phyloP scores from a whole-genome alignment of 345 rosid genomes.

The Limnanthes douglasii region DNA sequence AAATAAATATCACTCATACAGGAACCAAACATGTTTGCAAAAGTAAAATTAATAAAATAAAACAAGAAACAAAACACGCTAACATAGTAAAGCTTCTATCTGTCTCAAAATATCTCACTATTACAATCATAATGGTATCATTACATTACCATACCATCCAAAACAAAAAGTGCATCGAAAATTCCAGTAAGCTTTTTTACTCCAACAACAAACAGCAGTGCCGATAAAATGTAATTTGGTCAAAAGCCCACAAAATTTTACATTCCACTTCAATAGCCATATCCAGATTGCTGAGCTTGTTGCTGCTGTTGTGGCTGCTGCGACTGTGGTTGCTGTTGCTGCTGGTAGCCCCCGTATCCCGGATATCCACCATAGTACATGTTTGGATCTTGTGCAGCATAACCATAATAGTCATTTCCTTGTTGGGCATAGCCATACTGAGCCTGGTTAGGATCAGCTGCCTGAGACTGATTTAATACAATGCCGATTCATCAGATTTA shows the following conservation, averaged over 20 bases:
- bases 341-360: slow-evolving; percentile 65
- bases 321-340: slow-evolving; percentile 24
- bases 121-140: neutral
- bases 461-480: slow-evolving; percentile 23
- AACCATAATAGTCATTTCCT: slow-evolving; percentile 73
- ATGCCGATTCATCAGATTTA: too few species aligned
- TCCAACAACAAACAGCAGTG: too few species aligned
- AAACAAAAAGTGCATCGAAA: neutral
- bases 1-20: slow-evolving; percentile 9
- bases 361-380: slow-evolving; percentile 75
- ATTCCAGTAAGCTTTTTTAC: neutral
- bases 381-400: slow-evolving; percentile 72
- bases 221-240: too few species aligned
- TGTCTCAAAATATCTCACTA: neutral
- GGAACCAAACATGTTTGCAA: slow-evolving; percentile 3
- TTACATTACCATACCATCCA: neutral
- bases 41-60: neutral
- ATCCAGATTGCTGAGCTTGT: slow-evolving; percentile 49
- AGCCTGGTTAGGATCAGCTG: slow-evolving; percentile 47
- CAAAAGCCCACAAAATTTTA: neutral
- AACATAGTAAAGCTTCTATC: neutral
- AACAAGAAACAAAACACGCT: neutral
- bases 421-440: slow-evolving; percentile 52
- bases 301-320: slow-evolving; percentile 37
- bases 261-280: slow-evolving; percentile 22